phyloP scores from a whole-genome alignment of 2,329 filamentous ascomycete species.

The Epichloe baconii region DNA sequence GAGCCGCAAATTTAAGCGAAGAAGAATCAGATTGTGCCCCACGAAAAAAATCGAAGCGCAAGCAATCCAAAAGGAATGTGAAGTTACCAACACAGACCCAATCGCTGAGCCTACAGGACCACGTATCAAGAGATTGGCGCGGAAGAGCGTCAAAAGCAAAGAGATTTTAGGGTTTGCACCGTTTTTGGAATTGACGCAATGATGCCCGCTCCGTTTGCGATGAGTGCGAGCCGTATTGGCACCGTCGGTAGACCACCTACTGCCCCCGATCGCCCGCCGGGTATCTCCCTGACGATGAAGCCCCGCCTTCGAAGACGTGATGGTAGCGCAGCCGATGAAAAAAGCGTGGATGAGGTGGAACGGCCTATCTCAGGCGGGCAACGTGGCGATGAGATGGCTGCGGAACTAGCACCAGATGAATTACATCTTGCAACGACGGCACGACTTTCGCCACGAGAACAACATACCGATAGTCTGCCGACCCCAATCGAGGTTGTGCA shows the following conservation, averaged over 20 bases:
- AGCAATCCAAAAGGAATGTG: neutral
- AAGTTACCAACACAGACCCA: neutral
- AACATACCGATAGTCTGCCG: neutral
- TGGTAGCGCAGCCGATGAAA: neutral
- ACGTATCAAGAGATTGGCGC: constrained; percentile 25
- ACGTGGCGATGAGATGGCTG: neutral
- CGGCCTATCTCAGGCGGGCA: neutral
- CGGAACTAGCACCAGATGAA: neutral
- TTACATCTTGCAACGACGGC: neutral
- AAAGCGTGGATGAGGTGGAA: neutral
- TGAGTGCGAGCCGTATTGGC: constrained; percentile 5
- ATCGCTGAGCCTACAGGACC: constrained; percentile 14
- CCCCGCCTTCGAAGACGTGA: neutral
- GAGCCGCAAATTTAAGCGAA: neutral
- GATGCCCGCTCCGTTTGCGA: constrained; percentile 9
- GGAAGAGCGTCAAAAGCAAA: constrained; percentile 31
- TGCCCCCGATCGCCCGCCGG: neutral
- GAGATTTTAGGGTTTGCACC: constrained; percentile 31
- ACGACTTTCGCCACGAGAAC: neutral
- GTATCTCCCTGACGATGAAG: neutral
- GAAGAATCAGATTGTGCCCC: neutral
- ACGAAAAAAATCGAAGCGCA: neutral
- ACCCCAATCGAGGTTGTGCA: neutral
- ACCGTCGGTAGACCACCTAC: constrained; percentile 1
- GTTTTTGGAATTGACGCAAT: constrained; percentile 8